These are phyloP conservation scores for Neotropicomus parvogracilis DNA, from an alignment of 1,284 basidiomycete species.

Conservation along the genomic window DNA sequence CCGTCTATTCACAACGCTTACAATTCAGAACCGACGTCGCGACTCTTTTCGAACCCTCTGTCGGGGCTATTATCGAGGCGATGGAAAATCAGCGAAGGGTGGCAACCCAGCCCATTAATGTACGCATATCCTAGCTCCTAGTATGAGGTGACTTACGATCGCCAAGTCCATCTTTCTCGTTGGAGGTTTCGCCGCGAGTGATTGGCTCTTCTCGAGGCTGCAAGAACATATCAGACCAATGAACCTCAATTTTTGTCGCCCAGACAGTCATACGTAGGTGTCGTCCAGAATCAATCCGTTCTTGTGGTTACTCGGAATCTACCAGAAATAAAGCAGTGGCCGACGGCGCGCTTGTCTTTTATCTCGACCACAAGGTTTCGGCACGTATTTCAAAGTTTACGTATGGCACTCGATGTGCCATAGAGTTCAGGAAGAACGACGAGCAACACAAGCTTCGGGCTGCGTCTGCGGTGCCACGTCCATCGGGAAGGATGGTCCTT, in stretches of 20 bases:
- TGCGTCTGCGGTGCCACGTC: constrained; percentile 21
- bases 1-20: constrained; percentile 23
- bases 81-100: constrained; percentile 32
- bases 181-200: constrained; percentile 40
- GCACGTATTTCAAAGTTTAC: constrained; percentile 34
- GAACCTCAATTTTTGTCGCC: constrained; percentile 39
- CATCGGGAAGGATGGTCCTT: constrained; percentile 33
- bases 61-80: constrained; percentile 33
- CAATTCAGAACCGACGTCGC: constrained; percentile 32
- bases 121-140: constrained; percentile 11
- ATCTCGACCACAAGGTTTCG: constrained; percentile 36
- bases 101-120: constrained; percentile 28
- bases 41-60: constrained; percentile 40
- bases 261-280: constrained; percentile 45
- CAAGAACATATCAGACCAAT: constrained; percentile 27
- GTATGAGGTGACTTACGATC: constrained; percentile 3
- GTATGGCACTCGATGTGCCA: constrained; percentile 33
- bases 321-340: constrained; percentile 34
- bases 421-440: constrained; percentile 29
- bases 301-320: not conserved
- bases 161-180: constrained; percentile 36
- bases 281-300: not conserved
- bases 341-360: constrained; percentile 36
- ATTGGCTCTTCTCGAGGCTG: constrained; percentile 35
- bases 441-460: constrained; percentile 33